A percentile compares a stretch with the other conserved stretches of the same genome.
These are phyloP conservation scores for Tuber microsphaerosporum DNA, from an alignment of 495 filamentous ascomycete genomes.

Conservation along the genomic window DNA sequence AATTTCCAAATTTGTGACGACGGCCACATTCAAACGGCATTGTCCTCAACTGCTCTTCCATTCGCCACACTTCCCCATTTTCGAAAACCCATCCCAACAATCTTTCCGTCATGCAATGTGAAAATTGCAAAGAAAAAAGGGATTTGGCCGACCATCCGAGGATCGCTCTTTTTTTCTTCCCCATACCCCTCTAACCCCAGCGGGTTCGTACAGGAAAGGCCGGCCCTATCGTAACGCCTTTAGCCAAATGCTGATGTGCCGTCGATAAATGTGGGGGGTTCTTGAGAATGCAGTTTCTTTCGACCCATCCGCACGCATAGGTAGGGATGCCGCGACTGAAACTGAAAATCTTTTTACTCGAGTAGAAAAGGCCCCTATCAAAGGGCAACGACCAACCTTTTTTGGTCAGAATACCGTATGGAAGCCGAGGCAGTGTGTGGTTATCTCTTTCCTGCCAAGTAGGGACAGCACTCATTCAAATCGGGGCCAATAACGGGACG, in stretches of 20 bases:
- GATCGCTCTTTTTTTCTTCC: background rate
- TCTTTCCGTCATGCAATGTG: background rate
- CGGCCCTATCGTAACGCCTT: background rate
- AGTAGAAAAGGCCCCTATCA: background rate
- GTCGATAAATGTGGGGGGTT: background rate
- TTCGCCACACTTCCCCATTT: background rate
- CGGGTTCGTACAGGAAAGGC: background rate
- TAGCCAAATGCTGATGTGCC: background rate
- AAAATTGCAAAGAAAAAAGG: background rate
- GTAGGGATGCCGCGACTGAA: background rate
- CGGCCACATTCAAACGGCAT: background rate
- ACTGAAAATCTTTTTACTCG: background rate
- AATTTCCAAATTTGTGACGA: constrained; percentile 2
- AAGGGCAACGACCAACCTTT: background rate
- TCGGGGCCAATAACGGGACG: background rate
- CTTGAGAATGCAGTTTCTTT: background rate
- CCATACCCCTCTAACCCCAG: background rate
- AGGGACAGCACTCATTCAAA: background rate
- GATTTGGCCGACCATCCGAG: background rate
- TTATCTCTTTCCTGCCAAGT: background rate
- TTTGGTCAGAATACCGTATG: background rate
- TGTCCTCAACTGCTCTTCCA: background rate
- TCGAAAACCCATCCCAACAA: background rate
- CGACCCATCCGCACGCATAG: background rate
- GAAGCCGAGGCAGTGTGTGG: background rate